Evolutionary conservation across 257 asterid genomes (phyloP), one percentile per base, ranked within the genome.

Genomic region (Coffea canephora): DNA sequence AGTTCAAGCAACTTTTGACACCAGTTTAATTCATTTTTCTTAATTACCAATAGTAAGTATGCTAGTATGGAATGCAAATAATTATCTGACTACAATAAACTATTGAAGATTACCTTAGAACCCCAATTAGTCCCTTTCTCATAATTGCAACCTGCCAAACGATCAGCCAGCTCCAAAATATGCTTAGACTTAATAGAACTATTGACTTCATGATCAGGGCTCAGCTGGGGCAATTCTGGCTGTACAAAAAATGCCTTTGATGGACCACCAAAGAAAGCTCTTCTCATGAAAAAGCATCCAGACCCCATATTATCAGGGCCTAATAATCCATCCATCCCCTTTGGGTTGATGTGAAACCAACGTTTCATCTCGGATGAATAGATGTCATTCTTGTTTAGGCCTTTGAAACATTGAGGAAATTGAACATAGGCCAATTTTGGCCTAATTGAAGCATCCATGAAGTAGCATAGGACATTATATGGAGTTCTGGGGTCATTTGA

Each of bases 251-350:
- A 4, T 39, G 43, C 1, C 43, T 1, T 19, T n/a, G 78, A 85
- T 10, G 97, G 97, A 61, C 92, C 68, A 0, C 97, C 96, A 11
- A 89, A 94, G 73, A 92, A 92, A 39, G 87, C 91, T 48, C 93
- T 85, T 0, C 98, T 90, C 65, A 39, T 54, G 76, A 94, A 92
- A 80, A 94, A 92, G 69, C 94, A 86, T 13, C 97, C 94, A 0
- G 94, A 90, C 3, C 98, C 98, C 41, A 91, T 91, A 45, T 90
- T 84, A 75, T 59, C 85, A 7, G 97, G 87, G 79, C 98, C 98
- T 2, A 27, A 7, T 0, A 91, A 84, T 59, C 98, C 98, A 81
- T 94, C 93, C 86, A 94, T 72, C 5, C 98, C 98, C 8, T 73
- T 6, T 11, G 97, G 88, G 76, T 91, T 88, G 2, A 77, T 57